Base-by-base conservation (phyloP, 306 rosid genomes). In the Cicer bijugum region DNA sequence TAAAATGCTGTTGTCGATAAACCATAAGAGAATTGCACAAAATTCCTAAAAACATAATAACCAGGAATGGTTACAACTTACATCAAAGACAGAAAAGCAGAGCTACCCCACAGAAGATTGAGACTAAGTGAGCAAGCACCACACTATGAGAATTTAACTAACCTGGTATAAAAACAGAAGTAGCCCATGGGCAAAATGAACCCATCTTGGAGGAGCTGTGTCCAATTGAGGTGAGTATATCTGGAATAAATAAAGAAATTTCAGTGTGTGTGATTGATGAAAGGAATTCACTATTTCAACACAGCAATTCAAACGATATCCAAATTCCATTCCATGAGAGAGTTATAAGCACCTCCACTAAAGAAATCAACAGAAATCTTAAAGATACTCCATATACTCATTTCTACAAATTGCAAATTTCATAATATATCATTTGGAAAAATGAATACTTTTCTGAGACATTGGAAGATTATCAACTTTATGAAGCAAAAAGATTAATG, bases 121-220 rank as follows among this genome's bases (percentile, higher is more conserved):
- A 12, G 10, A 33, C 44, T 59, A 57, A 57, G 39, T 11, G 40
- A 12, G 19, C 44, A 59, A 33, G 20, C 44, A 59, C 17, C 11
- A 59, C 10, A 35, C 12, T 33, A 12, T 6, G 66, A 33, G 66
- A 59, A 59, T 37, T 33, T 35, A 59, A 65, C 55, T 81, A 77
- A 95, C 97, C 97, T 95, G 99, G 80, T 95, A 95, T 71, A 95
- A 74, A 85, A 95, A 95, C 69, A 95, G 93, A 68, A 95, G 96
- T 66, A 95, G 71, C 9, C 97, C 99, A 84, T 95, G 99, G 9
- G 96, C 87, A 63, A 95, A 77, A 86, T 90, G 84, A 81, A 91
- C 97, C 97, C 99, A 95, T 87, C 97, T 88, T 37, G 99, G 99
- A 57, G 97, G 97, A 88, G 97, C 82, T 6, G 96, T 44, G 87